A percentile compares a stretch with the other conserved stretches of the same genome.
phyloP scores from a whole-genome alignment of 768 basidiomycete genomes.

The Tylopilus felleus region DNA sequence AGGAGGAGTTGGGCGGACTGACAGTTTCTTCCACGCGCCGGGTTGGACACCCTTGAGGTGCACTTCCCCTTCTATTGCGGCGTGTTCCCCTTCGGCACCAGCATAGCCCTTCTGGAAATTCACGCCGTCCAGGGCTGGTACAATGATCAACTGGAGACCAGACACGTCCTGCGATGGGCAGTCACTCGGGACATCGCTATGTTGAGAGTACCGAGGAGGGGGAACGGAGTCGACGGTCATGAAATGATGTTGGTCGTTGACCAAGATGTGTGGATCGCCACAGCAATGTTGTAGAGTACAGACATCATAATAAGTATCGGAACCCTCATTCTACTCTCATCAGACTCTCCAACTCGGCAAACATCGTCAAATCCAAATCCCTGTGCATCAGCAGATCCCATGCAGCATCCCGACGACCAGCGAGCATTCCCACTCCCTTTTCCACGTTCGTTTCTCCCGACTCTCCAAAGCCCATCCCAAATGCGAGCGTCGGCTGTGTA shows the following conservation, averaged over 20 bases:
- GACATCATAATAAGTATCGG: constrained; percentile 4
- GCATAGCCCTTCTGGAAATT: constrained; percentile 86
- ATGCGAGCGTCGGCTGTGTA: constrained; percentile 58
- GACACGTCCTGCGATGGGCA: constrained; percentile 19
- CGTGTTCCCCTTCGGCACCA: constrained; percentile 78
- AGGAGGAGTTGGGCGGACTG: constrained; percentile 36
- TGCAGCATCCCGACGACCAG: constrained; percentile 65
- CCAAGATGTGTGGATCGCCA: constrained; percentile 11
- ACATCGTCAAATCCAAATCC: constrained; percentile 72
- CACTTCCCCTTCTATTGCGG: constrained; percentile 83
- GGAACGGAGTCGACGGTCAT: constrained; percentile 44
- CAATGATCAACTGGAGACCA: constrained; percentile 66
- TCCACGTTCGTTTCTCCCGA: constrained; percentile 62
- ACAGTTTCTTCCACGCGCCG: constrained; percentile 66
- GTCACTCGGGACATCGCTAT: constrained; percentile 29
- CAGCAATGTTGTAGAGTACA: not conserved
- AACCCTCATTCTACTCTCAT: constrained; percentile 54
- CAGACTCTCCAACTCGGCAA: constrained; percentile 76
- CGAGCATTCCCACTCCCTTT: constrained; percentile 71
- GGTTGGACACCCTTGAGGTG: constrained; percentile 72
- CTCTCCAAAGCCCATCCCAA: constrained; percentile 86
- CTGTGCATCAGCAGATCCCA: constrained; percentile 71
- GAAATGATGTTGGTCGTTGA: constrained; percentile 7
- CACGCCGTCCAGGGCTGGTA: constrained; percentile 64
- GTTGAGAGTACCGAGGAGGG: constrained; percentile 61